These are phyloP conservation scores for Phytophthora ohioensis DNA, from an alignment of 352 stramenopile genomes.

Conservation along the genomic window DNA sequence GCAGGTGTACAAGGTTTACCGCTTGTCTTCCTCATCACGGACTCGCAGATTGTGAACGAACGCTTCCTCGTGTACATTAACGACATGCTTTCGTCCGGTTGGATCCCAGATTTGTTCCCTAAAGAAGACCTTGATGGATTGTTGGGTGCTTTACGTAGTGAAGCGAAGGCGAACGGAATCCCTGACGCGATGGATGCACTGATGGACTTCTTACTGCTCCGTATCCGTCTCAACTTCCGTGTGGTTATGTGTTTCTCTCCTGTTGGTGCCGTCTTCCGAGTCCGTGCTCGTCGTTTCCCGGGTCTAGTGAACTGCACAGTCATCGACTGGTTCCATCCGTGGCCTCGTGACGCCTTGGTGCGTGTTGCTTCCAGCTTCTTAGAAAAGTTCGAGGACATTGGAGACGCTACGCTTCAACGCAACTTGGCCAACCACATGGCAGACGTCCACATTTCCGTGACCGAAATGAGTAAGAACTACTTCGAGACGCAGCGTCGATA, in stretches of 20 bases:
- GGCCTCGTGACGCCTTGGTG: constrained; percentile 97
- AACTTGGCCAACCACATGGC: constrained; percentile 97
- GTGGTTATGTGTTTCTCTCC: constrained; percentile 98
- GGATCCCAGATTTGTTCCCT: constrained; percentile 97
- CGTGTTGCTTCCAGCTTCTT: constrained; percentile 96
- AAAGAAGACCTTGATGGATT: constrained; percentile 97
- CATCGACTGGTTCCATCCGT: constrained; percentile 99
- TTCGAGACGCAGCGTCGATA: constrained; percentile 95
- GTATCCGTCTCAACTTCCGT: constrained; percentile 96
- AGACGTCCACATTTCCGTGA: constrained; percentile 97
- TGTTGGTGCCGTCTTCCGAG: constrained; percentile 96
- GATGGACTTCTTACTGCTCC: constrained; percentile 96
- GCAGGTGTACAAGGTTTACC: constrained; percentile 94
- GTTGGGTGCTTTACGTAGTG: constrained; percentile 90
- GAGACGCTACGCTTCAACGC: constrained; percentile 81
- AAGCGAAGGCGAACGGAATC: constrained; percentile 95
- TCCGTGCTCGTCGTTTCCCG: constrained; percentile 96
- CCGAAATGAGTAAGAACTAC: constrained; percentile 95
- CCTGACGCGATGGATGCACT: constrained; percentile 94
- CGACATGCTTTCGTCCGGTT: constrained; percentile 95
- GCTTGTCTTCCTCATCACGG: constrained; percentile 98
- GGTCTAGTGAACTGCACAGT: constrained; percentile 97
- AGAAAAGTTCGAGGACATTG: constrained; percentile 95
- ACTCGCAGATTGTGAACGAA: constrained; percentile 99
- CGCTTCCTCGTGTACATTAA: constrained; percentile 99